A percentile compares a stretch with the other conserved stretches of the same genome.
Conservation (phyloP, 2,329 filamentous ascomycete species). For the Sclerotinia nivalis region DNA sequence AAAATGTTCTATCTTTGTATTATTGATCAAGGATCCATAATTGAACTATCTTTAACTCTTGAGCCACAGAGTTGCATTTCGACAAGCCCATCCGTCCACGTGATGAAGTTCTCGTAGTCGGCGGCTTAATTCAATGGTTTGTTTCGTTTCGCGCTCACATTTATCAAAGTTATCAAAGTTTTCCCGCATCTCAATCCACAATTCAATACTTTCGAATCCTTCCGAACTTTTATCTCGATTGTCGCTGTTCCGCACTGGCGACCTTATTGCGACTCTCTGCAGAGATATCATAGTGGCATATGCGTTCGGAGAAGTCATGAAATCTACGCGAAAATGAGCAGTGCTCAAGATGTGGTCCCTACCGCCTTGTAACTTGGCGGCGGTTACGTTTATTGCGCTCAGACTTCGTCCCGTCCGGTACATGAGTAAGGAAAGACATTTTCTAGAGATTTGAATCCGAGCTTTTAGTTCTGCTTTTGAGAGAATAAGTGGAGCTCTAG, state of each 20-base stretch:
- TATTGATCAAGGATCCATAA: conserved; percentile 12
- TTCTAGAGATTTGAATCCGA: not conserved
- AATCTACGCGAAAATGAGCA: conserved; percentile 5
- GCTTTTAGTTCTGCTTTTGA: not conserved
- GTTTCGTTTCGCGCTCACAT: not conserved
- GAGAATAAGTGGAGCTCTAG: too few species aligned
- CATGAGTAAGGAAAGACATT: not conserved
- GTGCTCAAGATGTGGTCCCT: conserved; percentile 17
- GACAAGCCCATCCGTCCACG: not conserved
- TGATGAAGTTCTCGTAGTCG: not conserved
- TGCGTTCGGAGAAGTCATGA: not conserved
- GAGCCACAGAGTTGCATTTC: not conserved
- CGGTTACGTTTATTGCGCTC: conserved; percentile 3
- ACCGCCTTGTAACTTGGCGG: not conserved
- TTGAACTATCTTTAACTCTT: conserved; percentile 1
- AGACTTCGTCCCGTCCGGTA: not conserved
- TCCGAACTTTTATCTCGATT: not conserved
- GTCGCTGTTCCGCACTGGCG: not conserved
- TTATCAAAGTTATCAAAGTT: not conserved
- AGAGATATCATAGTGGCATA: not conserved
- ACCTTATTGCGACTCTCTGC: not conserved
- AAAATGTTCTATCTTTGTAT: not conserved
- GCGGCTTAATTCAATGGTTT: not conserved
- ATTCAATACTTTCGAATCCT: not conserved
- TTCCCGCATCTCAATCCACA: conserved; percentile 7